These are phyloP conservation scores for Schizothecium vesticola DNA, from an alignment of 495 filamentous ascomycete species.

Conservation along the genomic window DNA sequence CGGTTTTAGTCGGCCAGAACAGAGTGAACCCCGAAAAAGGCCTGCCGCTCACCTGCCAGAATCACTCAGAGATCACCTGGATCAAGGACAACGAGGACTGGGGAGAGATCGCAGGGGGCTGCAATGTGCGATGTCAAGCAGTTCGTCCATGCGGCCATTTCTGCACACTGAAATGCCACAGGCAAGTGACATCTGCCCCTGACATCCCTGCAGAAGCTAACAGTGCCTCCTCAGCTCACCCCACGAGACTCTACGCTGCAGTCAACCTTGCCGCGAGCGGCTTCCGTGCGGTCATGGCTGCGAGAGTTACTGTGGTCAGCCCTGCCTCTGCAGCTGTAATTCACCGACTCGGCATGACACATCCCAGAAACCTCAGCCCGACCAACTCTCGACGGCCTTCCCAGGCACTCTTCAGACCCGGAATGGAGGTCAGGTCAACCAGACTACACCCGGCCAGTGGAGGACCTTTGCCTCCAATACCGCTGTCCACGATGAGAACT, in stretches of 20 bases:
- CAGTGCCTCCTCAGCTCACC: conserved; percentile 49
- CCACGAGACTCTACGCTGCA: conserved; percentile 59
- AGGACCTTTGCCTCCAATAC: background rate
- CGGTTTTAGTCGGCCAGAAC: conserved; percentile 28
- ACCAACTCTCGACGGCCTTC: background rate
- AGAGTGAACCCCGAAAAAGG: conserved; percentile 17
- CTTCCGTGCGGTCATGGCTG: conserved; percentile 63
- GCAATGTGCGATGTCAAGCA: conserved; percentile 45
- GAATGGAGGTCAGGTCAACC: background rate
- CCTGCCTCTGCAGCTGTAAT: conserved; percentile 33
- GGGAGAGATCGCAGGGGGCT: conserved; percentile 55
- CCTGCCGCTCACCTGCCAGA: conserved; percentile 38
- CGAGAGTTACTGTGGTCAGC: conserved; percentile 34
- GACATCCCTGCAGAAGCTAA: background rate
- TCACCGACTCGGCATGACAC: conserved; percentile 15
- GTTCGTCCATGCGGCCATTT: conserved; percentile 37
- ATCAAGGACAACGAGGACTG: conserved; percentile 47
- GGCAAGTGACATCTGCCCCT: conserved; percentile 24
- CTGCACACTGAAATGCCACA: conserved; percentile 43
- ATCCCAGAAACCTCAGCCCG: background rate
- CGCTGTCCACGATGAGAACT: background rate
- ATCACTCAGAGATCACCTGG: conserved; percentile 32
- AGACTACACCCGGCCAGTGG: background rate
- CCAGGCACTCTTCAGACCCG: background rate
- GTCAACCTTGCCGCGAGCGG: conserved; percentile 49